A percentile compares a stretch with the other conserved stretches of the same genome.
phyloP scores from a whole-genome alignment of 1,284 basidiomycete species.

The Ustilago trichophora region DNA sequence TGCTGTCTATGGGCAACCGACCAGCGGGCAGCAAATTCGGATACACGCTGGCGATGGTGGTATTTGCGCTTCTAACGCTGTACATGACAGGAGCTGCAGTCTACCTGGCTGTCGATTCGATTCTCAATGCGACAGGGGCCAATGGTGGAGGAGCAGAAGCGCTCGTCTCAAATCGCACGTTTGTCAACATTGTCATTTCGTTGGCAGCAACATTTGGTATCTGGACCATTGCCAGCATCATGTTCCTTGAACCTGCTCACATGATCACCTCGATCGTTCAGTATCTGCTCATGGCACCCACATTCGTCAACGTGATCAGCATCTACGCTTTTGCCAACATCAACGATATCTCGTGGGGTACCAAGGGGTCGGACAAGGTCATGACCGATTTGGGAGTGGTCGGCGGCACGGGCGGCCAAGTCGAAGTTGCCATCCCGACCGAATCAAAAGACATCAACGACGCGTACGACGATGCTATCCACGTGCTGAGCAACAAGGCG shows the following conservation, averaged over 20 bases:
- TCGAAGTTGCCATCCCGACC: constrained; percentile 62
- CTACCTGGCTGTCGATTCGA: constrained; percentile 56
- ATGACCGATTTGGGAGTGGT: constrained; percentile 61
- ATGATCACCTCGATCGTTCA: constrained; percentile 64
- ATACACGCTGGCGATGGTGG: constrained; percentile 61
- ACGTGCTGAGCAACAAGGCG: constrained; percentile 55
- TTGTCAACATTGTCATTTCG: constrained; percentile 64
- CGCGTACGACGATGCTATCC: constrained; percentile 64
- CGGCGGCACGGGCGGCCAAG: constrained; percentile 39
- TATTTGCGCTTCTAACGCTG: constrained; percentile 60
- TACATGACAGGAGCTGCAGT: constrained; percentile 63
- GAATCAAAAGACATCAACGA: constrained; percentile 62
- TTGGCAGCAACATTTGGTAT: constrained; percentile 63
- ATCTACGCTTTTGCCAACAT: constrained; percentile 66
- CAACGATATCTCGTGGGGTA: constrained; percentile 64
- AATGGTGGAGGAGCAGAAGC: constrained; percentile 29
- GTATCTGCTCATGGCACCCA: constrained; percentile 63
- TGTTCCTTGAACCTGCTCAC: constrained; percentile 65
- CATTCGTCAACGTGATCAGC: constrained; percentile 64
- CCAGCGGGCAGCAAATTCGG: constrained; percentile 60
- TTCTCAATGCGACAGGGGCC: constrained; percentile 38
- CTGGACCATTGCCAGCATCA: constrained; percentile 58
- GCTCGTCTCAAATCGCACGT: constrained; percentile 49
- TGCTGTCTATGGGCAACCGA: constrained; percentile 65
- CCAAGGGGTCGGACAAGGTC: constrained; percentile 62